Conservation (phyloP, 2,329 filamentous ascomycete species). For the Zymoseptoria ardabiliae region DNA sequence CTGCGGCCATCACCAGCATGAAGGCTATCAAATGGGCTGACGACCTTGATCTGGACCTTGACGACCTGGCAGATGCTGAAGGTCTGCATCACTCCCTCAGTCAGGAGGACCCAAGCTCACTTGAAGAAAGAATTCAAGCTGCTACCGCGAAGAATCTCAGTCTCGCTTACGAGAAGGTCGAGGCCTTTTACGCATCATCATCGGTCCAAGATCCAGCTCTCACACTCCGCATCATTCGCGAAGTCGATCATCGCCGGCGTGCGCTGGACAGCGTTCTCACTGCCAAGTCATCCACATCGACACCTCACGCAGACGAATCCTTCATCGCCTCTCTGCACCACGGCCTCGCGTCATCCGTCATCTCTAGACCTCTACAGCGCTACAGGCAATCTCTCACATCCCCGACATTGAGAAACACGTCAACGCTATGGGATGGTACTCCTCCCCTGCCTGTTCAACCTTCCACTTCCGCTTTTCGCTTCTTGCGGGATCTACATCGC, state of each 20-base stretch:
- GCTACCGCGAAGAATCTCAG: slow-evolving; percentile 13
- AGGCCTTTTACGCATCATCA: slow-evolving; percentile 5
- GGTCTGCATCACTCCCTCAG: slow-evolving; percentile 60
- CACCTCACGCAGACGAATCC: slow-evolving; percentile 26
- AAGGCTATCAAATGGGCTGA: slow-evolving; percentile 67
- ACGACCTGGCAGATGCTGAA: slow-evolving; percentile 56
- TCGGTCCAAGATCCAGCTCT: slow-evolving; percentile 37
- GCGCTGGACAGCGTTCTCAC: slow-evolving; percentile 10
- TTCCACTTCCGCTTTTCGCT: slow-evolving; percentile 64
- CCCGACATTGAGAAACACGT: slow-evolving; percentile 35
- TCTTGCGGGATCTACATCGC: slow-evolving; percentile 57
- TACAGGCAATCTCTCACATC: slow-evolving; percentile 3
- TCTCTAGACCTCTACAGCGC: slow-evolving; percentile 16
- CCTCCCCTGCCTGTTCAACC: slow-evolving; percentile 71
- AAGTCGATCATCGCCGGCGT: slow-evolving; percentile 62
- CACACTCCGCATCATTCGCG: slow-evolving; percentile 64
- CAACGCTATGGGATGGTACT: slow-evolving; percentile 72
- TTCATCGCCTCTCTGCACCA: slow-evolving; percentile 60
- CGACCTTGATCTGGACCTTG: slow-evolving; percentile 61
- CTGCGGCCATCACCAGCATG: slow-evolving; percentile 56
- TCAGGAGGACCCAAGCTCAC: slow-evolving; percentile 59
- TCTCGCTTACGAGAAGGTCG: slow-evolving; percentile 11
- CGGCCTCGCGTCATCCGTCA: slow-evolving; percentile 50
- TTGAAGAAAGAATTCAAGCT: slow-evolving; percentile 34
- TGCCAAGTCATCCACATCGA: not conserved